Evolutionary conservation across 805 yeast genomes (phyloP), one percentile per base, ranked within the genome.

Genomic region (Saccharomycopsis microspora): DNA sequence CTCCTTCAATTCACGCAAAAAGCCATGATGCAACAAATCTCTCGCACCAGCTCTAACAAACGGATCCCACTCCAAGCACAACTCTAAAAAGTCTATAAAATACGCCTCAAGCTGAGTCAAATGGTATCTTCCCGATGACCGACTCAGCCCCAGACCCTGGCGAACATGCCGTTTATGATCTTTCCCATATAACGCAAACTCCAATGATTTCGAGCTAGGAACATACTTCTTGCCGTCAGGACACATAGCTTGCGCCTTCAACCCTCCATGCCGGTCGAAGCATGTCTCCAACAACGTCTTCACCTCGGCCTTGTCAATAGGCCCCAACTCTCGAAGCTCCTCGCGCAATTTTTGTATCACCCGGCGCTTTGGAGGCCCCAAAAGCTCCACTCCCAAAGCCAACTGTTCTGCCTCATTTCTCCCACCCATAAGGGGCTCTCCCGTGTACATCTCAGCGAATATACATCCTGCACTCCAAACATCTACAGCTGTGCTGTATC

Each of bases 381-480:
- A 78, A 40, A 85, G 65, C 57, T 86, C 74, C 64, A 85, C 82
- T 44, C 83, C 82, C 58, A 78, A 74, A 58, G 75, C 71, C 57
- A 85, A 71, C 59, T 87, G 87, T 60, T 85, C 90, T 32, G 78
- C 85, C 62, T 85, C 88, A 41, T 86, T 78, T 10, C 84, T 72
- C 2, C 95, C 95, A 8, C 93, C 89, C 60, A 86, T 86, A 50
- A 86, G 67, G 1, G 95, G 94, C 53, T 80, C 76, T 10, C 96
- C 95, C 1, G 87, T 81, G 57, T 82, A 79, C 87, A 86, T 80
- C 60, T 86, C 96, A 28, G 89, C 93, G 60, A 87, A 72, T 50
- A 86, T 82, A 57, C 93, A 82, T 6, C 90, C 94, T 5, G 90
- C 86, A 7, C 95, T 85, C 96, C 96, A 86, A 62, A 87, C 82